phyloP scores from a whole-genome alignment of 805 yeast genomes.

The Ogataea allantospora region DNA sequence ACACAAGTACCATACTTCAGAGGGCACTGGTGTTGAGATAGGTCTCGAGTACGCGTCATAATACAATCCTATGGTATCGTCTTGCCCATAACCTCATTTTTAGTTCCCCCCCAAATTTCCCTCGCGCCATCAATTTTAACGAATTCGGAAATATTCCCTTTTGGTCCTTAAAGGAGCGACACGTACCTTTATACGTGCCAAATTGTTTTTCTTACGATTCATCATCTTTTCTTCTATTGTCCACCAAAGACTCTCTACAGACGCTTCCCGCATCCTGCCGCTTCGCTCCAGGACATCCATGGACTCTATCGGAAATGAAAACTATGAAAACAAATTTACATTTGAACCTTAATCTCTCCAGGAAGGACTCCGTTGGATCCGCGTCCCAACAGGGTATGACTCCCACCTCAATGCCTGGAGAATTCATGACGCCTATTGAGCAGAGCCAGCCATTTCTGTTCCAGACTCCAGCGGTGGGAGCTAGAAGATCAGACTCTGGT shows the following conservation, averaged over 20 bases:
- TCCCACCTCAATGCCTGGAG: slow-evolving; percentile 4
- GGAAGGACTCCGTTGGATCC: slow-evolving; percentile 18
- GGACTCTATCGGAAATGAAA: slow-evolving; percentile 20
- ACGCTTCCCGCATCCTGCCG: slow-evolving; percentile 7
- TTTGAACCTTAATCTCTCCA: slow-evolving; percentile 20
- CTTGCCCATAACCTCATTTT: neutral
- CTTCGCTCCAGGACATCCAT: slow-evolving; percentile 3
- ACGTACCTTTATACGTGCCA: slow-evolving; percentile 10
- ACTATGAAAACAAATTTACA: slow-evolving; percentile 29
- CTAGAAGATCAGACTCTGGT: slow-evolving; percentile 16
- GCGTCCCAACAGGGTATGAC: slow-evolving; percentile 10
- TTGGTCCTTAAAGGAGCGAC: slow-evolving; percentile 10
- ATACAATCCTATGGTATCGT: neutral
- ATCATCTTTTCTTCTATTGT: slow-evolving; percentile 12
- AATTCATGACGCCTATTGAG: slow-evolving; percentile 26
- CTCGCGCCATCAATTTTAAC: slow-evolving; percentile 7
- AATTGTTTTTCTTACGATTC: slow-evolving; percentile 8
- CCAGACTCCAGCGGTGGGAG: slow-evolving; percentile 23
- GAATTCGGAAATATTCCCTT: slow-evolving; percentile 12
- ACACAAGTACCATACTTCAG: too few species aligned
- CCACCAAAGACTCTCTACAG: slow-evolving; percentile 9
- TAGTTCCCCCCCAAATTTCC: neutral
- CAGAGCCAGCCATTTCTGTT: slow-evolving; percentile 22
- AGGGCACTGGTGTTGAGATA: too few species aligned
- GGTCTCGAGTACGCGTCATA: too few species aligned